Conservation (phyloP, 2,329 filamentous ascomycete species). For the Monilinia polystroma region DNA sequence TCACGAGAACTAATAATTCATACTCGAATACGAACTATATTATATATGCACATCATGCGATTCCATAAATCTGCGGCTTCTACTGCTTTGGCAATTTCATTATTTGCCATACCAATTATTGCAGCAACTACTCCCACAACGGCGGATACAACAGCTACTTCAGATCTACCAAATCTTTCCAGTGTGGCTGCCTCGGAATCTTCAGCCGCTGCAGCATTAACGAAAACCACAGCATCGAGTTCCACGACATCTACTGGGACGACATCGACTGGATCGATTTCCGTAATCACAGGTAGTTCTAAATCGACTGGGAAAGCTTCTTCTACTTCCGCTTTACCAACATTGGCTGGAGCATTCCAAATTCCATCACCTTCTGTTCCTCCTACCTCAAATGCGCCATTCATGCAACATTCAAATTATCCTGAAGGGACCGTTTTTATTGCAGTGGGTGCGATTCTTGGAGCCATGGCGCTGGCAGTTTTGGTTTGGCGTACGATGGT, state of each 20-base stretch:
- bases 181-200: slow-evolving; percentile 32
- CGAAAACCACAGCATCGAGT: slow-evolving; percentile 22
- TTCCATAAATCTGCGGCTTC: slow-evolving; percentile 27
- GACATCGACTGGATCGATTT: slow-evolving; percentile 27
- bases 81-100: slow-evolving; percentile 27
- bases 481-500: slow-evolving; percentile 85
- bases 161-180: slow-evolving; percentile 32
- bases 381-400: slow-evolving; percentile 80
- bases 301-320: slow-evolving; percentile 16
- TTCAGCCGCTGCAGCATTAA: slow-evolving; percentile 27
- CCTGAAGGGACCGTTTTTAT: slow-evolving; percentile 98
- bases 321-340: slow-evolving; percentile 46
- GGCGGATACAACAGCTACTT: slow-evolving; percentile 13
- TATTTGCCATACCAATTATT: slow-evolving; percentile 27
- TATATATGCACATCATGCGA: slow-evolving; percentile 28
- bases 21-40: slow-evolving; percentile 19
- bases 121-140: slow-evolving; percentile 19
- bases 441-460: slow-evolving; percentile 83
- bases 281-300: slow-evolving; percentile 19
- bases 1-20: slow-evolving; percentile 24
- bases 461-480: slow-evolving; percentile 76
- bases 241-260: slow-evolving; percentile 10
- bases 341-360: slow-evolving; percentile 55
- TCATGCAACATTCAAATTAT: slow-evolving; percentile 81
- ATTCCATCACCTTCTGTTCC: slow-evolving; percentile 77